Percentiles rank a stretch among this genome's conserved stretches.
Conservation (phyloP, 495 filamentous ascomycete genomes). For the Tuber borchii region DNA sequence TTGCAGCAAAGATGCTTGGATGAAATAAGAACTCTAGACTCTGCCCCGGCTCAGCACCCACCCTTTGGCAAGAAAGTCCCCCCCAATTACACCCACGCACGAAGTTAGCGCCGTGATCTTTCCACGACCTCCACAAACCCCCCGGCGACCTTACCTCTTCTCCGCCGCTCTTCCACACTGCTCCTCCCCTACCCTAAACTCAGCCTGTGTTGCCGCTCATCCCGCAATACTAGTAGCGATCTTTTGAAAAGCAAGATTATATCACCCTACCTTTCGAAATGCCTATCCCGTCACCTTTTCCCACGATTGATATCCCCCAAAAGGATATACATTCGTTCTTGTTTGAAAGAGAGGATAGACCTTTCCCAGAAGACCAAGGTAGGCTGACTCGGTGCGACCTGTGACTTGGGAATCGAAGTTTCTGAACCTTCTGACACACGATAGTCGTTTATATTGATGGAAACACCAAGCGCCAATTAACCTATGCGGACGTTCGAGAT, state of each 20-base stretch:
- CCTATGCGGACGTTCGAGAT: slow-evolving; percentile 59
- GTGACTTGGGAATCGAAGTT: background rate
- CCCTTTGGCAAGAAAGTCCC: background rate
- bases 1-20: background rate
- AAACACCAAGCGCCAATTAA: slow-evolving; percentile 66
- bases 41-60: background rate
- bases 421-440: slow-evolving; percentile 16
- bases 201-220: background rate
- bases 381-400: background rate
- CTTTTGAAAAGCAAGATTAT: background rate
- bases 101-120: background rate
- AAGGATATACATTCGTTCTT: slow-evolving; percentile 69
- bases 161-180: background rate
- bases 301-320: slow-evolving; percentile 56
- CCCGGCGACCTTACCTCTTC: background rate
- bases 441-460: slow-evolving; percentile 75
- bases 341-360: slow-evolving; percentile 65
- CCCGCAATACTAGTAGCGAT: background rate
- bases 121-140: background rate
- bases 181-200: background rate
- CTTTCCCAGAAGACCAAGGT: slow-evolving; percentile 64
- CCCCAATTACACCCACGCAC: background rate
- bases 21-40: background rate
- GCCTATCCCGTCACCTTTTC: slow-evolving; percentile 54
- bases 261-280: slow-evolving; percentile 41